Evolutionary conservation across 2,329 filamentous ascomycete species (phyloP).

Genomic region (Penicillium sp.): DNA sequence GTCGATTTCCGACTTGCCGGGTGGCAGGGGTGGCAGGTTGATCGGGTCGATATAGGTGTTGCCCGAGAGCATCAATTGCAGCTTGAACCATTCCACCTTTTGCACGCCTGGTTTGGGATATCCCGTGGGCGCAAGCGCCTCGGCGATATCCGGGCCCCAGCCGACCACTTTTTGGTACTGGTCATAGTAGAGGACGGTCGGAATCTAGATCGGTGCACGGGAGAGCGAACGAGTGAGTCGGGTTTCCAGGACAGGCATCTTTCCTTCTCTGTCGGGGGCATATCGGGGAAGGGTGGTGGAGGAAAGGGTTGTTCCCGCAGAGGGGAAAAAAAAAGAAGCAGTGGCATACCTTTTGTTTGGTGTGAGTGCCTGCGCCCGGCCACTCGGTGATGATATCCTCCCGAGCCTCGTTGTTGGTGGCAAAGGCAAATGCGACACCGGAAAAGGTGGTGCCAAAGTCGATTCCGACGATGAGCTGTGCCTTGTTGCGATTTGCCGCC

Average conservation of each 20-base stretch:
- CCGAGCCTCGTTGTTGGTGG: constrained; percentile 93
- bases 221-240: neutral
- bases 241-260: no score
- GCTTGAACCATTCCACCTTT: constrained; percentile 99
- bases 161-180: constrained; percentile 99
- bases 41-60: constrained; percentile 99
- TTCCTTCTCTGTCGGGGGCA: no score
- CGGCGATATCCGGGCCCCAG: constrained; percentile 96
- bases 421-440: constrained; percentile 86
- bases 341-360: constrained; percentile 82
- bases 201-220: constrained; percentile 54
- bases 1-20: constrained; percentile 97
- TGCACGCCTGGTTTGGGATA: constrained; percentile 97
- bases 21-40: constrained; percentile 92
- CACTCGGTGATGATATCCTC: constrained; percentile 99
- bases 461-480: constrained; percentile 96
- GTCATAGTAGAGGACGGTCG: constrained; percentile 98
- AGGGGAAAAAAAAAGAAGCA: neutral
- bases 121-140: constrained; percentile 90
- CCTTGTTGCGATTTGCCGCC: constrained; percentile 82
- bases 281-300: neutral
- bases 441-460: constrained; percentile 99
- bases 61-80: constrained; percentile 96
- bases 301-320: neutral
- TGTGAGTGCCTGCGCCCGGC: constrained; percentile 95